Evolutionary conservation across 345 rosid species (phyloP).

Genomic region (Lepidium sativum): DNA sequence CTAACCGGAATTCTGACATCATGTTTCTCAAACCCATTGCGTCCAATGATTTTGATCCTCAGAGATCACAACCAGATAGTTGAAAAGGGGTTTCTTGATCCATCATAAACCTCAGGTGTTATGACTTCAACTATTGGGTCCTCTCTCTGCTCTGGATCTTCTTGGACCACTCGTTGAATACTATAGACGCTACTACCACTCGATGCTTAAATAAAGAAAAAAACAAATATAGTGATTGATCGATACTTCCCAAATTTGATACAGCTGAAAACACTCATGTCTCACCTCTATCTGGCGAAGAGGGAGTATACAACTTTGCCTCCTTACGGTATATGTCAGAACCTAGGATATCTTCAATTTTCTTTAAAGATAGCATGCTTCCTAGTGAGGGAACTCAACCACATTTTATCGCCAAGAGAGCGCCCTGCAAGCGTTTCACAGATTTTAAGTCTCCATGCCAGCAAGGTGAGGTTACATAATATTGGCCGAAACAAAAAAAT

Average conservation of each 20-base stretch:
- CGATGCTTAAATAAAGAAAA: conserved; percentile 10
- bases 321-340: conserved; percentile 68
- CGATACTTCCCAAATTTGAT: conserved; percentile 20
- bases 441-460: conserved; percentile 4
- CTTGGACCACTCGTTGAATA: conserved; percentile 42
- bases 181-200: conserved; percentile 42
- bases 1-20: conserved; percentile 88
- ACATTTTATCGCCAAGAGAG: conserved; percentile 69
- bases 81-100: conserved; percentile 57
- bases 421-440: conserved; percentile 41
- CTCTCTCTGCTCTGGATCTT: conserved; percentile 42
- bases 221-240: neutral
- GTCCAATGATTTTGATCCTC: conserved; percentile 77
- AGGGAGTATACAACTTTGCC: conserved; percentile 52
- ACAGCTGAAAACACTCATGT: neutral
- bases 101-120: conserved; percentile 56
- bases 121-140: conserved; percentile 79
- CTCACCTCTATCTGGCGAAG: conserved; percentile 45
- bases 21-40: conserved; percentile 77
- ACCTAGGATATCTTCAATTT: conserved; percentile 71
- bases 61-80: conserved; percentile 75
- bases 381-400: conserved; percentile 91
- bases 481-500: neutral
- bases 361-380: conserved; percentile 79
- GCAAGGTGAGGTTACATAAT: neutral